These are phyloP conservation scores for Leavenworthia alabamica DNA, from an alignment of 345 rosid genomes.

Conservation along the genomic window DNA sequence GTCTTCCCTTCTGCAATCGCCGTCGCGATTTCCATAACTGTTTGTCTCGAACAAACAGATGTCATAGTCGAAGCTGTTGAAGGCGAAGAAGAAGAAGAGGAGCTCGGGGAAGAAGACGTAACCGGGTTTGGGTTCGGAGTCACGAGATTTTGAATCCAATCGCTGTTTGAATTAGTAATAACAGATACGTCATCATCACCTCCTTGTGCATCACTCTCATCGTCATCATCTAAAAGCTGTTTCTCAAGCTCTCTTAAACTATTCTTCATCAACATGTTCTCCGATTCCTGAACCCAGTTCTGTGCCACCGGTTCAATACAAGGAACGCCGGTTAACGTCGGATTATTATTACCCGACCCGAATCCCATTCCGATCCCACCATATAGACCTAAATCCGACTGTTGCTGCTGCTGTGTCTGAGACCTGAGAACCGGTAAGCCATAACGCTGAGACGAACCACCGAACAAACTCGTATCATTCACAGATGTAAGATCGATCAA, in stretches of 20 bases:
- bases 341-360: conserved; percentile 13
- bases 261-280: conserved; percentile 73
- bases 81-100: conserved; percentile 64
- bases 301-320: conserved; percentile 38
- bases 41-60: conserved; percentile 45
- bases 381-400: not conserved
- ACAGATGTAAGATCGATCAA: conserved; percentile 37
- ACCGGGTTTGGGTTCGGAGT: conserved; percentile 33
- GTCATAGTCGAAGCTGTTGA: conserved; percentile 52
- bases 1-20: conserved; percentile 68
- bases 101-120: conserved; percentile 53
- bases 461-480: conserved; percentile 7
- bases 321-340: conserved; percentile 31
- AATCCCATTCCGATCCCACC: conserved; percentile 22
- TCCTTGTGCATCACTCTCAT: conserved; percentile 41
- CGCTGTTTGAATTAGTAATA: conserved; percentile 61
- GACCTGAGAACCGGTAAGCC: conserved; percentile 44
- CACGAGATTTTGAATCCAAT: conserved; percentile 72
- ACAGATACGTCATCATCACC: conserved; percentile 61
- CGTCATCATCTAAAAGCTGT: conserved; percentile 63
- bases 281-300: conserved; percentile 39
- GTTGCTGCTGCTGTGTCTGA: conserved; percentile 25
- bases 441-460: conserved; percentile 41
- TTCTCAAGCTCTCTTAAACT: conserved; percentile 76
- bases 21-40: conserved; percentile 60